Percentiles rank a stretch among this genome's conserved stretches.
Conservation (phyloP, 768 basidiomycete species). For the Amanita polypyramis region DNA sequence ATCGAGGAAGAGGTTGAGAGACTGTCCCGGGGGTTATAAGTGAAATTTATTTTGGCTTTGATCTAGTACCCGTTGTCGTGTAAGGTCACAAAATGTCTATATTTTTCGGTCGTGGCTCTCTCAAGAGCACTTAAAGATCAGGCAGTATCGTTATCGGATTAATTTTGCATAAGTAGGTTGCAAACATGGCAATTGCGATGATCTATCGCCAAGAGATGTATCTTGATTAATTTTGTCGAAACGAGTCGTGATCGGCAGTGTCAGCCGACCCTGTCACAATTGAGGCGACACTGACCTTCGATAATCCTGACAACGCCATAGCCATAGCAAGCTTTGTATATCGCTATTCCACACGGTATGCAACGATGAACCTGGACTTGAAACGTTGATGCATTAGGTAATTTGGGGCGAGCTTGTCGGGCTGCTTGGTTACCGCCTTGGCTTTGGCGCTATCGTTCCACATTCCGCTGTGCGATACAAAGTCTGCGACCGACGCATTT, state of each 20-base stretch:
- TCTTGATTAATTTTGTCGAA: too few relatives aligned
- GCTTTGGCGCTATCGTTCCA: neutral
- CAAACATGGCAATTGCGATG: too few relatives aligned
- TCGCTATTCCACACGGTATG: neutral
- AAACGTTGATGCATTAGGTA: neutral
- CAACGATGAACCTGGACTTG: neutral
- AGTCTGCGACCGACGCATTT: neutral
- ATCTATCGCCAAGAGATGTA: too few relatives aligned
- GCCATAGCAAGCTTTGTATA: neutral
- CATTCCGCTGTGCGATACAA: neutral
- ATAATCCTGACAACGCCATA: neutral
- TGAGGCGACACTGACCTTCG: neutral
- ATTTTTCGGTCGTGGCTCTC: too few relatives aligned
- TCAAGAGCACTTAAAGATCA: too few relatives aligned
- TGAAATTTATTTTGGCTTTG: too few relatives aligned
- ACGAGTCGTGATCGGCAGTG: too few relatives aligned
- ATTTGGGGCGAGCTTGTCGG: neutral
- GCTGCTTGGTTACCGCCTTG: neutral
- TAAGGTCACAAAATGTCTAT: too few relatives aligned
- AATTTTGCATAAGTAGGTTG: too few relatives aligned
- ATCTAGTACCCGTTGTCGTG: too few relatives aligned
- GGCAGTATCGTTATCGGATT: too few relatives aligned
- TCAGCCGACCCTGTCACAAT: neutral
- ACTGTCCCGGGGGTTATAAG: neutral
- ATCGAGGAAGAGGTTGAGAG: constrained; percentile 33